Evolutionary conservation across 2,329 filamentous ascomycete species (phyloP).

Genomic region (Ophiostoma sp.): DNA sequence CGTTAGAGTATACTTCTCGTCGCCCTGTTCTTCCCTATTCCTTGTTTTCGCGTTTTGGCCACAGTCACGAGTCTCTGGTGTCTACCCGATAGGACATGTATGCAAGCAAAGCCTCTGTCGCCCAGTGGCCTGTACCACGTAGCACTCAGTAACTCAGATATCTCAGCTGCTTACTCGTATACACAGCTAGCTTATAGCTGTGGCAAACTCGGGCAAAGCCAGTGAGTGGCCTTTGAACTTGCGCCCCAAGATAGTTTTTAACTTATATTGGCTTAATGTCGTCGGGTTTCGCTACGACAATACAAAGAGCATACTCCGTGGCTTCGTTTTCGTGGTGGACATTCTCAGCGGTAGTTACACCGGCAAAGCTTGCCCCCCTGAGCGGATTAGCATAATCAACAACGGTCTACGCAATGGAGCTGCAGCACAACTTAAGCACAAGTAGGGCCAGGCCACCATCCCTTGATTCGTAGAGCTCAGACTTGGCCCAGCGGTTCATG

Average conservation of each 20-base stretch:
- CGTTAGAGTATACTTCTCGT: not conserved
- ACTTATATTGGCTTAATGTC: not conserved
- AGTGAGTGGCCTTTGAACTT: not conserved
- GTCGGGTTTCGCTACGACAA: too few relatives aligned
- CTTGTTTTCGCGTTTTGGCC: not conserved
- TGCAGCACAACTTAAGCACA: too few relatives aligned
- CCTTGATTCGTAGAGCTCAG: not conserved
- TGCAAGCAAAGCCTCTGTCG: not conserved
- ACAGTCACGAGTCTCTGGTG: not conserved
- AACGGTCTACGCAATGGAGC: too few relatives aligned
- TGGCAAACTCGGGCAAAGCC: not conserved
- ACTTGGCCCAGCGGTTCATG: not conserved
- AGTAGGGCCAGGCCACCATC: too few relatives aligned
- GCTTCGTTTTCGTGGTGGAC: not conserved
- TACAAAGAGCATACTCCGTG: not conserved
- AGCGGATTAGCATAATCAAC: too few relatives aligned
- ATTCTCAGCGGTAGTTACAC: constrained; percentile 10
- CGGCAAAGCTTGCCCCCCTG: constrained; percentile 2
- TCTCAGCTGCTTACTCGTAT: not conserved
- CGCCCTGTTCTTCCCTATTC: not conserved
- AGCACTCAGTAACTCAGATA: not conserved
- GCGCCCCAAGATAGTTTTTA: not conserved
- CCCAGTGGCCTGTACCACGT: not conserved
- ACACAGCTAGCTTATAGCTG: not conserved
- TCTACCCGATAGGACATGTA: not conserved